Percentiles rank a stretch among this genome's conserved stretches.
Evolutionary conservation across 139 green algal species (phyloP).

Genomic region (Micractinium conductrix): DNA sequence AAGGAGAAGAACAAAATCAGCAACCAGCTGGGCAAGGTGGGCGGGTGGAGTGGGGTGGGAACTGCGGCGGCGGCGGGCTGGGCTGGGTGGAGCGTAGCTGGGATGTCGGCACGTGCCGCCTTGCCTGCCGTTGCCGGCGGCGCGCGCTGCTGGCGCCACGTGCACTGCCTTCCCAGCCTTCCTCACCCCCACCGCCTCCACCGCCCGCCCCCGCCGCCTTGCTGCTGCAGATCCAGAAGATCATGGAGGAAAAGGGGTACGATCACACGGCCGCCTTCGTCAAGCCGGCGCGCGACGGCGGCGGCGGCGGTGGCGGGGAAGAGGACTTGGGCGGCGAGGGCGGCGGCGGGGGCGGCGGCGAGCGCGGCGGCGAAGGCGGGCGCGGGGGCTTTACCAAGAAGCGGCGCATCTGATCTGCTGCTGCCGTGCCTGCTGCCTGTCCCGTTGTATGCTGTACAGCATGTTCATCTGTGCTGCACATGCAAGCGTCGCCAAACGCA

Average conservation of each 20-base stretch:
- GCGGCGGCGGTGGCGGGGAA: background rate
- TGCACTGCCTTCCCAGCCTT: background rate
- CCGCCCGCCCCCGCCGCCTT: background rate
- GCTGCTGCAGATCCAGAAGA: constrained; percentile 41
- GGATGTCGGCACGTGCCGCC: no score
- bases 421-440: no score
- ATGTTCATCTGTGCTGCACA: background rate
- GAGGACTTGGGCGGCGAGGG: background rate
- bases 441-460: no score
- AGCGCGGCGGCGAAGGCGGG: background rate
- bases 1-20: constrained; percentile 43
- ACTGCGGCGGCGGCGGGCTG: no score
- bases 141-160: no score
- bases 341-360: background rate
- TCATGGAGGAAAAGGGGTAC: constrained; percentile 53
- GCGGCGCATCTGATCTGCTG: constrained; percentile 34
- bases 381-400: constrained; percentile 21
- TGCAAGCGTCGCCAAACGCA: no score
- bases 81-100: no score
- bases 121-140: no score
- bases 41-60: no score
- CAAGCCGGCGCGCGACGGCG: background rate
- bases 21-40: constrained; percentile 37
- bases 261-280: constrained; percentile 31
- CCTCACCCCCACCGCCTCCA: no score